Conservation (phyloP, 2,329 filamentous ascomycete genomes). For the Blastomyces percursus region DNA sequence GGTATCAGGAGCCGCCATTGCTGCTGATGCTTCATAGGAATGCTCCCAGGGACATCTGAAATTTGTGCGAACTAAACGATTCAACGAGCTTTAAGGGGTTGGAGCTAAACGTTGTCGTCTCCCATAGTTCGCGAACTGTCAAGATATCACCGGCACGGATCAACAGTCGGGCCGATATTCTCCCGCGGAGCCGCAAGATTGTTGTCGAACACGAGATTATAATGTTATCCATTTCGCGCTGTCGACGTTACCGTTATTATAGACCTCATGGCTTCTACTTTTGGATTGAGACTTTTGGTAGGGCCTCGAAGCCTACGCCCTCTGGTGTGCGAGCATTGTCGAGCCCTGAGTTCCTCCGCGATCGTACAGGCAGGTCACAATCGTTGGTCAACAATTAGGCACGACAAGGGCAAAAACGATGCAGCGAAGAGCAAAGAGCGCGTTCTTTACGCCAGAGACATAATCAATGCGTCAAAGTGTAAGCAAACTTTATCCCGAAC, state of each 20-base stretch:
- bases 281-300: constrained; percentile 4
- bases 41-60: background rate
- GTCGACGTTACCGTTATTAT: background rate
- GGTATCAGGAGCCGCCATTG: constrained; percentile 32
- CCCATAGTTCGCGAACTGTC: background rate
- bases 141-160: background rate
- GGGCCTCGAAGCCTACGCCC: constrained; percentile 4
- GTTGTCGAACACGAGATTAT: too few relatives aligned
- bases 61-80: background rate
- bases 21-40: constrained; percentile 7
- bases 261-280: constrained; percentile 9
- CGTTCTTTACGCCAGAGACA: constrained; percentile 56
- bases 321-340: constrained; percentile 23
- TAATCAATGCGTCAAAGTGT: constrained; percentile 67
- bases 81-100: background rate
- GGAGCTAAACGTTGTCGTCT: background rate
- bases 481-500: constrained; percentile 19
- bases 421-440: constrained; percentile 60
- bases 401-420: constrained; percentile 85
- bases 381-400: constrained; percentile 92
- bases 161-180: background rate
- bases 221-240: background rate
- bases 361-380: constrained; percentile 59
- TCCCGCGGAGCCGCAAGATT: background rate
- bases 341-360: constrained; percentile 40